Base-by-base conservation (phyloP, 306 rosid species). In the Cucurbita argyrosperma region DNA sequence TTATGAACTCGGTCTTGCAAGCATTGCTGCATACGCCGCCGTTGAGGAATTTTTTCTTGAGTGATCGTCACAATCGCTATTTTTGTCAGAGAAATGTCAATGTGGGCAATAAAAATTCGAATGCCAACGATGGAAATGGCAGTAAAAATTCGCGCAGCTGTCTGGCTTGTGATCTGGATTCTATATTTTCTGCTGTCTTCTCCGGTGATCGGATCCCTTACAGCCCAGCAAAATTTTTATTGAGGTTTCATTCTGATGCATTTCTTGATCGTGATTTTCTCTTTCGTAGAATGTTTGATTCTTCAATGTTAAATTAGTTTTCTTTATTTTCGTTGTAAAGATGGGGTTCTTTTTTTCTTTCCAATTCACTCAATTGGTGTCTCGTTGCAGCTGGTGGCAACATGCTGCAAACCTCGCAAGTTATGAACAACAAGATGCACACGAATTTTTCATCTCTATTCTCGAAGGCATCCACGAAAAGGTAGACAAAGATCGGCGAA, bases 391-490 rank as follows among this genome's bases (percentile, higher is more conserved):
- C 80, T 94, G 99, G 99, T 94, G 99, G 99, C 99, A 91, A 30
- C 93, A 94, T 67, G 95, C 99, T 1, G 92, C 96, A 10, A 94
- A 89, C 84, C 88, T 91, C 75, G 96, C 99, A 40, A 89, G 92
- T 76, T 94, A 94, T 80, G 97, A 91, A 71, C 99, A 94, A 81
- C 99, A 94, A 76, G 99, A 94, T 80, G 99, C 99, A 2, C 99
- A 94, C 71, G 99, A 94, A 10, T 94, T 94, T 80, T 94, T 94
- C 90, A 94, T 94, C 82, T 94, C 99, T 71, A 89, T 89, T 87
- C 91, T 94, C 37, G 97, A 91, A 82, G 99, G 97, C 58, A 91
- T 94, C 76, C 97, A 91, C 60, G 97, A 91, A 78, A 94, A 89
- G 85, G 95, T 85, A 76, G 97, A 86, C 57, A 90, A 85, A 81